Evolutionary conservation across 1,284 basidiomycete genomes (phyloP).

Genomic region (Naganishia sp.): DNA sequence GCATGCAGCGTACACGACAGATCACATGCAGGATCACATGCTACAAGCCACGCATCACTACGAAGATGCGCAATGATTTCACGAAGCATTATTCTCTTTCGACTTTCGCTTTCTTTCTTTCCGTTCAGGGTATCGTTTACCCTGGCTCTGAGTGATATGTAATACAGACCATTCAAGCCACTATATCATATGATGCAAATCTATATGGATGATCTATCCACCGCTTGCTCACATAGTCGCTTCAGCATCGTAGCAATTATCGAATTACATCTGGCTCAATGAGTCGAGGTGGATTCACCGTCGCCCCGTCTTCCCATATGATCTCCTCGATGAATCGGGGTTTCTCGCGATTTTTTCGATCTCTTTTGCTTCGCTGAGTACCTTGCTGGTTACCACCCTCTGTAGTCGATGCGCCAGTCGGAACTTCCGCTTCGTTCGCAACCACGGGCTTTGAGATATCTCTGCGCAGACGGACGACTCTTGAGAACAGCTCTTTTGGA

Average conservation of each 20-base stretch:
- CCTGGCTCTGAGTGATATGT: constrained; percentile 1
- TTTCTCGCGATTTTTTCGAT: constrained; percentile 21
- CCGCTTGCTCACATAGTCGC: background rate
- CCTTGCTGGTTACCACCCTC: constrained; percentile 1
- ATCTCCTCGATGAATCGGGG: constrained; percentile 36
- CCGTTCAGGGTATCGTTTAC: background rate
- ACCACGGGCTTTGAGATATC: constrained; percentile 12
- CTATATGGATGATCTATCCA: background rate
- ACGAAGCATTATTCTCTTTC: background rate
- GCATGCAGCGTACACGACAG: constrained; percentile 13
- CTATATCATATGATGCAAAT: background rate
- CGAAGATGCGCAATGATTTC: constrained; percentile 13
- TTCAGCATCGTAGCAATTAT: background rate
- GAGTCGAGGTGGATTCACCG: constrained; percentile 35
- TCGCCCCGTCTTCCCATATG: constrained; percentile 46
- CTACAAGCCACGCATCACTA: constrained; percentile 19
- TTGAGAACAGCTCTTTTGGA: constrained; percentile 42
- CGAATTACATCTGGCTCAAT: background rate
- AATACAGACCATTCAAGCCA: too few relatives aligned
- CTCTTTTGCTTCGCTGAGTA: constrained; percentile 12
- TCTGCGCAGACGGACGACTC: constrained; percentile 39
- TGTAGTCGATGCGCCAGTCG: background rate
- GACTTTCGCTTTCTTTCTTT: constrained; percentile 19
- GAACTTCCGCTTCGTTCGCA: background rate
- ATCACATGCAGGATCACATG: constrained; percentile 21